These are phyloP conservation scores for Beta corolliflora DNA, from an alignment of 179 eudicot genomes.

Conservation along the genomic window DNA sequence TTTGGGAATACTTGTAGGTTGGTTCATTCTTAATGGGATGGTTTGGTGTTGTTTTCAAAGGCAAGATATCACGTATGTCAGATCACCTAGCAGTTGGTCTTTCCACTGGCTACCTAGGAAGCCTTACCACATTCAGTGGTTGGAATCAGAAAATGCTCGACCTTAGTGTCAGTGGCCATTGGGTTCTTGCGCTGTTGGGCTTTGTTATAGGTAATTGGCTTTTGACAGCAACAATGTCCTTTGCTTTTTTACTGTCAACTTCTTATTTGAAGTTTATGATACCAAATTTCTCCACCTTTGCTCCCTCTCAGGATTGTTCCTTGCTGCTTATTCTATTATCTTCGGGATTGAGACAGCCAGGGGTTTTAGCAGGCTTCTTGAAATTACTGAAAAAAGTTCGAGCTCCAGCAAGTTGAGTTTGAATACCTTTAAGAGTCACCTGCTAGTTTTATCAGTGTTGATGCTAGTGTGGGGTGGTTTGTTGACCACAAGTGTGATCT, in stretches of 20 bases:
- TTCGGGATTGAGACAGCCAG: constrained; percentile 66
- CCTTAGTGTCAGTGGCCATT: constrained; percentile 67
- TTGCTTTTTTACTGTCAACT: not conserved
- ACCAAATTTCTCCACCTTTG: not conserved
- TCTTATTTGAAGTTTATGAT: not conserved
- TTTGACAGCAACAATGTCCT: not conserved
- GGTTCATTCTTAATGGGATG: constrained; percentile 98
- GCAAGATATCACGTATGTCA: constrained; percentile 52
- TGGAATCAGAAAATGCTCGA: constrained; percentile 95
- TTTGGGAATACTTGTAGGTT: constrained; percentile 41
- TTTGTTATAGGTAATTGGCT: constrained; percentile 54
- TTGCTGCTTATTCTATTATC: constrained; percentile 57
- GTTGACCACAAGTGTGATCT: constrained; percentile 47
- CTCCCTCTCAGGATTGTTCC: constrained; percentile 59
- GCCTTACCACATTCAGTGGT: constrained; percentile 95
- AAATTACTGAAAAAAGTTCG: constrained; percentile 13
- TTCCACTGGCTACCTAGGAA: constrained; percentile 85
- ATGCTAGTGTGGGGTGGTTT: constrained; percentile 44
- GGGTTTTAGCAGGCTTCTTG: constrained; percentile 43
- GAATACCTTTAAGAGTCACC: constrained; percentile 28
- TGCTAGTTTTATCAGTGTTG: constrained; percentile 37
- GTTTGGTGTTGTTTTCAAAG: constrained; percentile 82
- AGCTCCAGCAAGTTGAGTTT: constrained; percentile 22
- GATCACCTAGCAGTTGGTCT: constrained; percentile 72
- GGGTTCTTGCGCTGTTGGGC: constrained; percentile 67